Evolutionary conservation across 768 basidiomycete genomes (phyloP).

Genomic region (Boletus sensibilis): DNA sequence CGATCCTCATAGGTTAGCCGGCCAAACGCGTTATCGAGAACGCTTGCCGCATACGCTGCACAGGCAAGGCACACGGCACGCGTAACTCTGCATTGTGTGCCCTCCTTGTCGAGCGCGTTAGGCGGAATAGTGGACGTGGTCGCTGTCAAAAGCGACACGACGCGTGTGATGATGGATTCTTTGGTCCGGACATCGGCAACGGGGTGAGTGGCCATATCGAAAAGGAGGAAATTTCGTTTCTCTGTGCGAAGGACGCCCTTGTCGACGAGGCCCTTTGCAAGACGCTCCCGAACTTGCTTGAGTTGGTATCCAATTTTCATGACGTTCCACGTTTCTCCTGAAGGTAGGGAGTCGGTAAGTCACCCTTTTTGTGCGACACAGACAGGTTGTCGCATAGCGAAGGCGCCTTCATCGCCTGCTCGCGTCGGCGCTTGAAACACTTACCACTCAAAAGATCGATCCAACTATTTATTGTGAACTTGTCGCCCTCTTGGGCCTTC

Average conservation of each 20-base stretch:
- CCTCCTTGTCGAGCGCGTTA: slow-evolving; percentile 70
- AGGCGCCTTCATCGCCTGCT: neutral
- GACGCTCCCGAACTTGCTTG: slow-evolving; percentile 96
- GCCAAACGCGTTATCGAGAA: slow-evolving; percentile 91
- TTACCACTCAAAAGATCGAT: slow-evolving; percentile 90
- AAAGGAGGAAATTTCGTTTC: slow-evolving; percentile 96
- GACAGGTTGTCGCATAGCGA: neutral
- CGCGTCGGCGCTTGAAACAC: neutral
- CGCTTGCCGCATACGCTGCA: slow-evolving; percentile 91
- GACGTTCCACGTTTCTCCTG: slow-evolving; percentile 99
- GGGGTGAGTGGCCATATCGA: slow-evolving; percentile 99
- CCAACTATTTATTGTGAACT: slow-evolving; percentile 82
- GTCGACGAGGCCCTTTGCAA: slow-evolving; percentile 96
- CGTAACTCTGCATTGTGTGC: slow-evolving; percentile 74
- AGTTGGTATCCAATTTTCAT: slow-evolving; percentile 99
- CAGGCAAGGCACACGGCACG: slow-evolving; percentile 86
- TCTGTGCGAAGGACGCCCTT: slow-evolving; percentile 99
- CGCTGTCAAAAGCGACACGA: slow-evolving; percentile 75
- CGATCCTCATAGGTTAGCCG: slow-evolving; percentile 88
- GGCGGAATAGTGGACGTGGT: slow-evolving; percentile 80
- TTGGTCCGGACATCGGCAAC: slow-evolving; percentile 92
- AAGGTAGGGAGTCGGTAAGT: neutral
- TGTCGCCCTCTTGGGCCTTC: slow-evolving; percentile 61
- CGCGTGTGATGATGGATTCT: slow-evolving; percentile 75
- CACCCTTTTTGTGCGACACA: neutral